Base-by-base conservation (phyloP, 228 moss, liverwort and hornwort species). In the Sphagnum magellanicum region DNA sequence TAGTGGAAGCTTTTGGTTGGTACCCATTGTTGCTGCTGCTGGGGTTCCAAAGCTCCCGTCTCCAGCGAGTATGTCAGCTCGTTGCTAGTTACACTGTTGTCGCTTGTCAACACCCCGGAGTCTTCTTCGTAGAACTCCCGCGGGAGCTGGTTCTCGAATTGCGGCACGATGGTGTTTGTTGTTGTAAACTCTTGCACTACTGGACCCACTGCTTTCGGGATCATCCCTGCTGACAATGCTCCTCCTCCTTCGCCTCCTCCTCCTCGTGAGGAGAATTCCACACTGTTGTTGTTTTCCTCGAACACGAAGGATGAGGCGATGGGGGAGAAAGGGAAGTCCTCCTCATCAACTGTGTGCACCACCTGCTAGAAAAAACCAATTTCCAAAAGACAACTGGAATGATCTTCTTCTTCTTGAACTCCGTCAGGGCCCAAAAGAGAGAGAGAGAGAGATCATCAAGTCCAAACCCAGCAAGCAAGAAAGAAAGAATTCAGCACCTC, bases 231-330 rank as follows among this genome's bases (percentile, higher is more conserved):
- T 32, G 32, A 32, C 32, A 32, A 32, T 32, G 32, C 32, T 32
- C 32, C 32, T 32, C 32, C 32, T 32, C 32, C 32, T 32, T 32
- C 32, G 1, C 32, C 32, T 4, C 87, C 83, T 47, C 78, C 73
- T 13, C 78, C 78, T 64, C 87, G 70, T 57, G 83, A 80, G 1
- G 87, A 83, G 53, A 78, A 83, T 15, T 87, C 87, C 59, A 87
- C 78, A 1, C 83, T 80, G 57, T 52, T 81, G 55, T 83, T 83
- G 66, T 80, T 80, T 52, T 87, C 87, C 4, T 83, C 87, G 8
- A 87, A 87, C 8, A 87, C 87, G 48, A 87, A 87, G 4, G 87
- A 83, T 48, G 87, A 87, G 48, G 87, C 87, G 16, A 87, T 83
- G 4, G 87, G 87, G 3, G 87, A 87, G 71, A 87, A 83, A 5